Evolutionary conservation across 164 flowering plant genomes (phyloP).

Genomic region (Vitis rotundifolia): DNA sequence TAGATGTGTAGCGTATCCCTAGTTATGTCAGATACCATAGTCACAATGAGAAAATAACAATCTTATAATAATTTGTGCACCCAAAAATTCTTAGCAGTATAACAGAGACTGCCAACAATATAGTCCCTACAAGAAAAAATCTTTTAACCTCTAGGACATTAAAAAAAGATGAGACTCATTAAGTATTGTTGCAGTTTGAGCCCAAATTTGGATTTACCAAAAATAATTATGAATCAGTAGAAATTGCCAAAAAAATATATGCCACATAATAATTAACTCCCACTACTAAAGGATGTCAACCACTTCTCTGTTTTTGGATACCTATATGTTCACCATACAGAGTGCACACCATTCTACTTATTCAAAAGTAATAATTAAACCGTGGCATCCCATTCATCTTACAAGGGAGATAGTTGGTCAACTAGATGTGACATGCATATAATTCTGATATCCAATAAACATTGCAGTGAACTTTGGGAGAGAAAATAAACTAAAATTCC

Average conservation of each 20-base stretch:
- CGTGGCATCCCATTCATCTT: background rate
- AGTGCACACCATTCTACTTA: background rate
- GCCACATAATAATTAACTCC: no score
- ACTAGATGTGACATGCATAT: background rate
- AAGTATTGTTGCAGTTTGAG: no score
- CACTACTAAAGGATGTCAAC: no score
- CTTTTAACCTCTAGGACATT: no score
- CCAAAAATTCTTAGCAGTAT: background rate
- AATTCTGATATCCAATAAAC: no score
- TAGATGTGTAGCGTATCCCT: conserved; percentile 79
- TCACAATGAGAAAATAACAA: background rate
- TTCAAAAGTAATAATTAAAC: background rate
- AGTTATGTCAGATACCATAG: conserved; percentile 4
- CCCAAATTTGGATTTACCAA: no score
- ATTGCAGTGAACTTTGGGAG: no score
- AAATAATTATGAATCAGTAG: no score
- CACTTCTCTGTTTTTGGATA: background rate
- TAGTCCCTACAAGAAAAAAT: background rate
- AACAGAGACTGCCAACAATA: background rate
- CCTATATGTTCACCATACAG: background rate
- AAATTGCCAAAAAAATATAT: no score
- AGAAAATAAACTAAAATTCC: no score
- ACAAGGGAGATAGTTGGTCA: background rate
- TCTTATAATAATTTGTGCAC: no score
- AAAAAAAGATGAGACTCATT: no score